Evolutionary conservation across 2,329 filamentous ascomycete genomes (phyloP).

Genomic region (Apiospora koreana): DNA sequence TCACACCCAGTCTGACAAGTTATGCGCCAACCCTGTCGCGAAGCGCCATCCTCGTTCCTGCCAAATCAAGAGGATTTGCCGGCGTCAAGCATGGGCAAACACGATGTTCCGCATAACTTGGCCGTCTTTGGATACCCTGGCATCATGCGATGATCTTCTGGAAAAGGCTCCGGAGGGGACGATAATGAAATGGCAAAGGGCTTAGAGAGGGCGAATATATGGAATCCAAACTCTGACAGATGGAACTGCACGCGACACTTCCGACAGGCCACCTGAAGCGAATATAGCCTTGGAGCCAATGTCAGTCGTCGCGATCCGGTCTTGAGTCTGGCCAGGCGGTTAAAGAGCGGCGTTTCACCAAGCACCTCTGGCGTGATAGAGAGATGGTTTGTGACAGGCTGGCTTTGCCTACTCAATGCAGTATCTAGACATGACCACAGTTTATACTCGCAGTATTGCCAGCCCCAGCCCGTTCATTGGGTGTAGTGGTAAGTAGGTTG

Average conservation of each 20-base stretch:
- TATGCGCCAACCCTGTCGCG: neutral
- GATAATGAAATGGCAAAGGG: neutral
- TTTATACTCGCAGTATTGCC: conserved; percentile 5
- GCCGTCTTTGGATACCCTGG: neutral
- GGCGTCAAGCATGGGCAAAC: neutral
- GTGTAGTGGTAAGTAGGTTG: neutral
- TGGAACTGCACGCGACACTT: neutral
- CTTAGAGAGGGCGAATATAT: neutral
- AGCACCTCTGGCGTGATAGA: neutral
- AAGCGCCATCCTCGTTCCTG: neutral
- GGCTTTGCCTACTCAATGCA: neutral
- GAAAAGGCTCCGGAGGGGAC: neutral
- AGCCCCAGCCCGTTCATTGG: neutral
- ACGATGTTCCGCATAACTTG: neutral
- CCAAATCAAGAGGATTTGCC: neutral
- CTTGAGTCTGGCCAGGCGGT: conserved; percentile 2
- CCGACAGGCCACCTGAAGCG: neutral
- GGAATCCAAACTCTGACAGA: neutral
- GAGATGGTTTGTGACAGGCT: neutral
- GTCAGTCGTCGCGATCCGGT: neutral
- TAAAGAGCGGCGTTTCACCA: neutral
- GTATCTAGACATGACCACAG: neutral
- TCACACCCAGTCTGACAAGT: conserved; percentile 5
- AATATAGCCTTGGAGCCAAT: conserved; percentile 1
- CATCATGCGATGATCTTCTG: conserved; percentile 1